A percentile compares a stretch with the other conserved stretches of the same genome.
Evolutionary conservation across 1,139 yeast genomes (phyloP).

Genomic region (Arxiozyma telluris): DNA sequence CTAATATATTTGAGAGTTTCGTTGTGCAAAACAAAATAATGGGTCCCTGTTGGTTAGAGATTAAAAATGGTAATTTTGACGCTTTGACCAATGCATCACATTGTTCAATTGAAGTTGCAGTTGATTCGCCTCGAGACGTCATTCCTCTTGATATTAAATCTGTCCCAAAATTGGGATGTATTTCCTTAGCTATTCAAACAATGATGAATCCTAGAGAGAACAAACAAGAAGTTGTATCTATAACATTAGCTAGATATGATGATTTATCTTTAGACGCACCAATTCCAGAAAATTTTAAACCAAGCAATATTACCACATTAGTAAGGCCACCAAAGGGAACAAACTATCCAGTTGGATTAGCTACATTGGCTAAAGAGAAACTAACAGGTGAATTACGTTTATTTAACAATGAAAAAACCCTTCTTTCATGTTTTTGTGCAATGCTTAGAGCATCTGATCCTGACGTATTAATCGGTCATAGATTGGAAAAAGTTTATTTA

Average conservation of each 20-base stretch:
- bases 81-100: slow-evolving; percentile 63
- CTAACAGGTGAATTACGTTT: slow-evolving; percentile 38
- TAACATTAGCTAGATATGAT: slow-evolving; percentile 62
- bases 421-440: slow-evolving; percentile 67
- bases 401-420: slow-evolving; percentile 64
- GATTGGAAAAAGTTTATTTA: slow-evolving; percentile 66
- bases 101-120: slow-evolving; percentile 66
- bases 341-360: slow-evolving; percentile 31
- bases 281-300: slow-evolving; percentile 44
- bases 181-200: slow-evolving; percentile 75
- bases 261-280: slow-evolving; percentile 68
- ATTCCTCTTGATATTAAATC: slow-evolving; percentile 41
- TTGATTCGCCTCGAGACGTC: slow-evolving; percentile 43
- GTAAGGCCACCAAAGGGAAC: slow-evolving; percentile 80
- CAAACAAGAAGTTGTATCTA: slow-evolving; percentile 80
- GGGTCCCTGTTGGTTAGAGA: slow-evolving; percentile 97
- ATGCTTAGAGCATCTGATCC: slow-evolving; percentile 71
- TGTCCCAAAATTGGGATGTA: slow-evolving; percentile 58
- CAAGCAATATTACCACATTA: slow-evolving; percentile 54
- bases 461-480: slow-evolving; percentile 83
- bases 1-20: slow-evolving; percentile 75
- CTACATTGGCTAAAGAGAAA: slow-evolving; percentile 25
- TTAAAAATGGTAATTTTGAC: slow-evolving; percentile 53
- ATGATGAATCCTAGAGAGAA: slow-evolving; percentile 60
- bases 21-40: slow-evolving; percentile 73